These are phyloP conservation scores for Nothophoma quercina DNA, from an alignment of 2,329 filamentous ascomycete genomes.

Conservation along the genomic window DNA sequence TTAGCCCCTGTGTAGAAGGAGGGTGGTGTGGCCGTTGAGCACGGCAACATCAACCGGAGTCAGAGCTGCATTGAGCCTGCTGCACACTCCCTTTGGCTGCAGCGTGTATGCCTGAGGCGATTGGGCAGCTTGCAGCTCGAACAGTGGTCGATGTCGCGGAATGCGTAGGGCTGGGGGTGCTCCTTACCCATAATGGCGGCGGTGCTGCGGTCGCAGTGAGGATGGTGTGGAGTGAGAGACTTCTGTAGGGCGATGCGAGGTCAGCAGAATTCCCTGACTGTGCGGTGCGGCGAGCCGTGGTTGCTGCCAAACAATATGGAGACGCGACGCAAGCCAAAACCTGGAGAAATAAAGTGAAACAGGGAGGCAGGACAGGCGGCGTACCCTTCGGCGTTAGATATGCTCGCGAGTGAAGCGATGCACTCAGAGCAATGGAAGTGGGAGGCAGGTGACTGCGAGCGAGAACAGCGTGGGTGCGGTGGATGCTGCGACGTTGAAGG, in stretches of 20 bases:
- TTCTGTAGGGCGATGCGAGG: conserved; percentile 34
- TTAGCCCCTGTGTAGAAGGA: conserved; percentile 37
- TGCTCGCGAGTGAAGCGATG: conserved; percentile 45
- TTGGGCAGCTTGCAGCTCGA: conserved; percentile 14
- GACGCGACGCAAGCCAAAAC: conserved; percentile 45
- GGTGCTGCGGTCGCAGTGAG: conserved; percentile 39
- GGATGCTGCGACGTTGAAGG: conserved; percentile 43
- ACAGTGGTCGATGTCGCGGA: conserved; percentile 19
- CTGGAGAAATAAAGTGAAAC: conserved; percentile 46
- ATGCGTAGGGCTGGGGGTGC: conserved; percentile 18
- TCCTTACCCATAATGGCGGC: conserved; percentile 51
- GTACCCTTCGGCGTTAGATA: conserved; percentile 49
- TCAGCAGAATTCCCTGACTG: conserved; percentile 31
- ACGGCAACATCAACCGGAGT: conserved; percentile 23
- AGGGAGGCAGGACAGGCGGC: conserved; percentile 31
- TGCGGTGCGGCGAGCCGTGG: conserved; percentile 25
- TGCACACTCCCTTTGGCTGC: conserved; percentile 12
- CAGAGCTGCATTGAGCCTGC: conserved; percentile 22
- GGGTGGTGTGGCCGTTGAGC: conserved; percentile 8
- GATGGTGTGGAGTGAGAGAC: conserved; percentile 43
- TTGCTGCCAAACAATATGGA: conserved; percentile 39
- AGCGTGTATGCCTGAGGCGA: conserved; percentile 20
- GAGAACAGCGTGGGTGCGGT: conserved; percentile 37
- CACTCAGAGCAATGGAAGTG: conserved; percentile 43
- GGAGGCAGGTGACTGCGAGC: conserved; percentile 32